These are phyloP conservation scores for Fusarium pseudograminearum DNA, from an alignment of 2,329 filamentous ascomycete genomes.

Conservation along the genomic window DNA sequence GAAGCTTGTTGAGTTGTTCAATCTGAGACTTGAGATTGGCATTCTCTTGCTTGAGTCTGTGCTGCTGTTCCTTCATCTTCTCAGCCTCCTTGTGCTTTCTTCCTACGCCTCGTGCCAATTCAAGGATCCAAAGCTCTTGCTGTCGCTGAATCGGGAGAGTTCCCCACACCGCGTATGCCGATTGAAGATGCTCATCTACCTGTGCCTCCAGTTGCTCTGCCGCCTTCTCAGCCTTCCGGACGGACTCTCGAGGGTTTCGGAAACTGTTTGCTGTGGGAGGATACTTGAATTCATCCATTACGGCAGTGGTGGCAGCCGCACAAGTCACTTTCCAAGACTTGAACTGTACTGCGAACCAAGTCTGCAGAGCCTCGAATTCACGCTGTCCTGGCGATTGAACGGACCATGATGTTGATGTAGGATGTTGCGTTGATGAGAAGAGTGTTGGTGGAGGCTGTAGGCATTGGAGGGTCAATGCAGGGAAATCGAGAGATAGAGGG, in stretches of 20 bases:
- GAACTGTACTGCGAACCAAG: slow-evolving; percentile 76
- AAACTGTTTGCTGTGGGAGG: slow-evolving; percentile 56
- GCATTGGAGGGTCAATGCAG: slow-evolving; percentile 83
- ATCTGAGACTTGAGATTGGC: slow-evolving; percentile 68
- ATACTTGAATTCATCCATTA: slow-evolving; percentile 64
- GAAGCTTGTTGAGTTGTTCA: slow-evolving; percentile 68
- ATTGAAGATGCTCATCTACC: slow-evolving; percentile 79
- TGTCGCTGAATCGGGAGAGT: slow-evolving; percentile 68
- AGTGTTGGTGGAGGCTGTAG: slow-evolving; percentile 84
- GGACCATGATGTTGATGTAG: slow-evolving; percentile 84
- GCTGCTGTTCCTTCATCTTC: slow-evolving; percentile 63
- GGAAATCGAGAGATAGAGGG: slow-evolving; percentile 85
- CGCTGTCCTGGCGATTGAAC: slow-evolving; percentile 78
- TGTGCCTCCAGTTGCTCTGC: slow-evolving; percentile 75
- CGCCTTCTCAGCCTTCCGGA: slow-evolving; percentile 62
- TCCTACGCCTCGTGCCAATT: slow-evolving; percentile 70
- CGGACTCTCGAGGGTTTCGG: slow-evolving; percentile 59
- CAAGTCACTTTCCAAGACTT: slow-evolving; percentile 71
- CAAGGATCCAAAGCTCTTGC: slow-evolving; percentile 70
- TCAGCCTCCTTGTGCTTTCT: slow-evolving; percentile 67
- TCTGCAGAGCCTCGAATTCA: slow-evolving; percentile 78
- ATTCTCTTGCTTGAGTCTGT: slow-evolving; percentile 67
- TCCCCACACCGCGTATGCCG: slow-evolving; percentile 82
- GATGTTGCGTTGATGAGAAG: slow-evolving; percentile 82
- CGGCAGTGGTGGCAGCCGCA: slow-evolving; percentile 62